These are phyloP conservation scores for Lecanicillium sp. DNA, from an alignment of 2,329 filamentous ascomycete species.

Conservation along the genomic window DNA sequence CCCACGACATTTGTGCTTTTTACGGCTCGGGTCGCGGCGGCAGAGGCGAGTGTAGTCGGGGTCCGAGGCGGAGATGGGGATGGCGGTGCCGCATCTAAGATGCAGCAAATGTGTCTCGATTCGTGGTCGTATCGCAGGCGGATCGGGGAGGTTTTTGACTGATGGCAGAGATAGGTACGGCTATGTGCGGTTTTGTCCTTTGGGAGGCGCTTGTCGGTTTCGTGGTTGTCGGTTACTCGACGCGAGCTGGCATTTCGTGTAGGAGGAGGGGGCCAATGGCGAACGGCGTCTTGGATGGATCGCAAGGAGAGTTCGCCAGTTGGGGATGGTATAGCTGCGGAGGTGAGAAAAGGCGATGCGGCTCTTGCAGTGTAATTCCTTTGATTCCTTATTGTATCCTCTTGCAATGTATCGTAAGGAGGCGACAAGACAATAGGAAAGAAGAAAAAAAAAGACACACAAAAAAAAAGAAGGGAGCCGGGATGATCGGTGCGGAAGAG, in stretches of 20 bases:
- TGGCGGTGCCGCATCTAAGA: constrained; percentile 12
- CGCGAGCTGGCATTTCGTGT: constrained; percentile 6
- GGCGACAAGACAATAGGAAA: too few species aligned
- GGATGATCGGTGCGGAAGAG: background rate
- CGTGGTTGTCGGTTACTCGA: background rate
- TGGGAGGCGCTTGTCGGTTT: background rate
- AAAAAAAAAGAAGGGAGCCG: background rate
- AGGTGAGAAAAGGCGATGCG: background rate
- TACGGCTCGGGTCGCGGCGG: constrained; percentile 27
- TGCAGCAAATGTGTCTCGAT: background rate
- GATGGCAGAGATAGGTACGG: too few species aligned
- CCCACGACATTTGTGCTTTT: constrained; percentile 68
- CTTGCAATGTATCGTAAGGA: too few species aligned
- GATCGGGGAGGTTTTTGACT: too few species aligned
- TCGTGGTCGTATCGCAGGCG: background rate
- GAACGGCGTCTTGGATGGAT: background rate
- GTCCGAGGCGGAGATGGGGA: background rate
- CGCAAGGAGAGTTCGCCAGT: too few species aligned
- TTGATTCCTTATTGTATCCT: too few species aligned
- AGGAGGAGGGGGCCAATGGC: background rate
- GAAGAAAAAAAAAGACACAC: background rate
- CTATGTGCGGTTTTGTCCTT: too few species aligned
- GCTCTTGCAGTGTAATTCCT: too few species aligned
- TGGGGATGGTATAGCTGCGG: background rate
- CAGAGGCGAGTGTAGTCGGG: constrained; percentile 9